phyloP scores from a whole-genome alignment of 148 eudicot species.

The Rhododendron ferrugineum region DNA sequence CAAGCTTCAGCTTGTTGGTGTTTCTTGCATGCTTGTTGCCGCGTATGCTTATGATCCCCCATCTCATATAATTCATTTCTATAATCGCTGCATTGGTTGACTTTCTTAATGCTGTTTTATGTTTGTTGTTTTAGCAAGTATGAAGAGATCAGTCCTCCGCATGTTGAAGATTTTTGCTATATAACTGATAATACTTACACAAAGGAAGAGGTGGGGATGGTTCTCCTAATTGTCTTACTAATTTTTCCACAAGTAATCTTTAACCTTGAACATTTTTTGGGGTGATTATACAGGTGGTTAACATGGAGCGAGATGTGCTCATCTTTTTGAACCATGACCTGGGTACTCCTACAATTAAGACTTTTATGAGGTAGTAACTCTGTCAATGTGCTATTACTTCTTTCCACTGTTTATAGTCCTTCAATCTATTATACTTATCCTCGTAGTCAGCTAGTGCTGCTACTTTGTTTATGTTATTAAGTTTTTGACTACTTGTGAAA shows the following conservation, averaged over 20 bases:
- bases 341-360: conserved; percentile 50
- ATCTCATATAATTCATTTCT: neutral
- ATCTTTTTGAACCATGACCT: conserved; percentile 22
- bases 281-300: conserved; percentile 30
- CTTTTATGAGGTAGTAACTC: conserved; percentile 42
- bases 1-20: conserved; percentile 4
- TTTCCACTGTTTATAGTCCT: neutral
- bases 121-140: conserved; percentile 34
- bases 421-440: neutral
- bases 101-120: neutral
- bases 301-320: conserved; percentile 42
- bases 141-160: conserved; percentile 62
- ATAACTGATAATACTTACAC: conserved; percentile 24
- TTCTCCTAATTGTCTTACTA: neutral
- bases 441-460: neutral
- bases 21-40: neutral
- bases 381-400: neutral
- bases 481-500: neutral
- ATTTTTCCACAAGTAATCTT: neutral
- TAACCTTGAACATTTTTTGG: neutral
- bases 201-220: neutral
- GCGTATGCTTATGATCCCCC: neutral
- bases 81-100: neutral
- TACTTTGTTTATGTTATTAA: neutral
- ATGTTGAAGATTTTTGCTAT: conserved; percentile 49